A percentile compares a stretch with the other conserved stretches of the same genome.
These are phyloP conservation scores for Ceratocystis papillata DNA, from an alignment of 2,329 filamentous ascomycete species.

Conservation along the genomic window DNA sequence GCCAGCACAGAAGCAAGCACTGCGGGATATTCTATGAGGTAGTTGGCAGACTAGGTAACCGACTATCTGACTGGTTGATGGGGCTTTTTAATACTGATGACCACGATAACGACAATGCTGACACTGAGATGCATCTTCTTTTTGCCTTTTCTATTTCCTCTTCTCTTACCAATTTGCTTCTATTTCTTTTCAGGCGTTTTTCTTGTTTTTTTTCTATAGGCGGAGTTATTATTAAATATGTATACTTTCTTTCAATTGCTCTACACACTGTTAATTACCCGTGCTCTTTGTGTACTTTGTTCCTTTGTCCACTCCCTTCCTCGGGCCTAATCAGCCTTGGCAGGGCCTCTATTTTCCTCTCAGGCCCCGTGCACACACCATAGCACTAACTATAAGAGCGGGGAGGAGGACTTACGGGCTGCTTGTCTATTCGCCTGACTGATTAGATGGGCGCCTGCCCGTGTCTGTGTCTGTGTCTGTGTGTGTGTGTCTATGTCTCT, in stretches of 20 bases:
- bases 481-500: too few species aligned
- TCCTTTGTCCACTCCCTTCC: conserved; percentile 13
- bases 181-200: not conserved
- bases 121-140: not conserved
- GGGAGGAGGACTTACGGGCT: too few species aligned
- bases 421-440: too few species aligned
- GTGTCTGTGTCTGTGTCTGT: too few species aligned
- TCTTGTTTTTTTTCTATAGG: conserved; percentile 12
- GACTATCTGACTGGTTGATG: not conserved
- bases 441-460: too few species aligned
- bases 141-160: not conserved
- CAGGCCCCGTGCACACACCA: not conserved
- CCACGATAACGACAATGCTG: not conserved
- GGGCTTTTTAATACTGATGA: not conserved
- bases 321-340: conserved; percentile 9
- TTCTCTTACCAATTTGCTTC: conserved; percentile 2
- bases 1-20: conserved; percentile 61
- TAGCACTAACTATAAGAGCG: not conserved
- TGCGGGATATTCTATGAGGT: conserved; percentile 63
- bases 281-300: too few species aligned
- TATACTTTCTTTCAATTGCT: conserved; percentile 21
- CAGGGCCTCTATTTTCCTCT: not conserved
- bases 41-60: not conserved
- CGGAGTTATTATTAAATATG: too few species aligned
- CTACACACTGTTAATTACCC: not conserved